Base-by-base conservation (phyloP, 1,139 yeast genomes). In the Zhuliangozyma blackwelliae region DNA sequence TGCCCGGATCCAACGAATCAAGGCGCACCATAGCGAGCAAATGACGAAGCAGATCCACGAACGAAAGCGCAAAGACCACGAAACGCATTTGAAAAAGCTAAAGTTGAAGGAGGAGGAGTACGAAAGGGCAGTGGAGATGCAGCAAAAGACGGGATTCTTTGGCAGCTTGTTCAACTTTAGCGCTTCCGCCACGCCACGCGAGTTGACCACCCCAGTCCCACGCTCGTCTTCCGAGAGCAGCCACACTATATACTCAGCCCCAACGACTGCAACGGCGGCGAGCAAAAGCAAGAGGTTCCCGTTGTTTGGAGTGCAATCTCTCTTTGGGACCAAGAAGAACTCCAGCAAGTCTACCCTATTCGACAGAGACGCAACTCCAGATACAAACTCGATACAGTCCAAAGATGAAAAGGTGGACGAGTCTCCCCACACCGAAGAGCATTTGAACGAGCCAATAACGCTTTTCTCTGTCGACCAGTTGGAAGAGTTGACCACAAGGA, bases 1-100 rank as follows among this genome's bases (percentile, higher is more conserved):
- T 39, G 56, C 59, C 16, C 49, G 76, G 35, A 66, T 70, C 29
- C 65, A 66, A 43, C 46, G 55, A 30, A 66, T 69, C 35, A 61
- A 61, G 40, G 60, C 61, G 2, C 72, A 65, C 40, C 73, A 68
- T 41, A 59, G 61, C 40, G 63, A 66, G 38, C 65, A 63, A 40
- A 67, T 69, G 38, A 49, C 58, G 16, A 54, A 61, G 37, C 64
- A 64, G 44, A 65, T 70, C 33, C 65, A 60, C 44, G 74, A 68
- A 37, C 51, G 76, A 34, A 67, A 63, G 40, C 55, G 65, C 16
- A 55, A 54, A 42, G 75, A 70, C 41, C 72, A 69, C 43, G 74
- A 69, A 41, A 38, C 52, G 33, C 65, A 65, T 39, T 54, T 69
- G 20, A 57, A 54, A 36, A 59, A 70, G 39, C 49, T 68, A 34